Conservation (phyloP, 1,284 basidiomycete species). For the Ustilago curta region DNA sequence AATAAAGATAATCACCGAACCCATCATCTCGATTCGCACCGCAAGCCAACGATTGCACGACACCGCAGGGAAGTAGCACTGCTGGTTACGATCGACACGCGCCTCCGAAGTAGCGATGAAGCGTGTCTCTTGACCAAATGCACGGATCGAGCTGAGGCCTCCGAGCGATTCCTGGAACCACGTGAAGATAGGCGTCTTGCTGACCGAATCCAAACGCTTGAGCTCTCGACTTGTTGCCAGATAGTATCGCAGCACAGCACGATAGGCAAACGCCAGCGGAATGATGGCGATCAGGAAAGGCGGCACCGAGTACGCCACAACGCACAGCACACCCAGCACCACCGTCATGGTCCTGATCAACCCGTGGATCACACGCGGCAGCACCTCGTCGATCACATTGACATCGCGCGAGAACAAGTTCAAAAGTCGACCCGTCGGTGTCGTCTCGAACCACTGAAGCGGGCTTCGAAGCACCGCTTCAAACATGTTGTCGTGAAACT, state of each 20-base stretch:
- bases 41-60: slow-evolving; percentile 84
- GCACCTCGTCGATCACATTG: slow-evolving; percentile 81
- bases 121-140: slow-evolving; percentile 71
- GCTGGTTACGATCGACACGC: slow-evolving; percentile 84
- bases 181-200: slow-evolving; percentile 87
- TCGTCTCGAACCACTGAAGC: slow-evolving; percentile 68
- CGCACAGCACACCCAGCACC: slow-evolving; percentile 78
- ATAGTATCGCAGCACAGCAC: slow-evolving; percentile 75
- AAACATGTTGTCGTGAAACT: slow-evolving; percentile 67
- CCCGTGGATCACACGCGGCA: slow-evolving; percentile 65
- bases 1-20: slow-evolving; percentile 82
- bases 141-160: slow-evolving; percentile 87
- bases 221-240: slow-evolving; percentile 89
- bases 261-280: slow-evolving; percentile 63
- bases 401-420: slow-evolving; percentile 93
- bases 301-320: slow-evolving; percentile 78
- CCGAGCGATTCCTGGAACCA: slow-evolving; percentile 81
- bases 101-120: slow-evolving; percentile 84
- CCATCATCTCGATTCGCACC: slow-evolving; percentile 76
- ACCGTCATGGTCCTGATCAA: slow-evolving; percentile 61
- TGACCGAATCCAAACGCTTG: slow-evolving; percentile 89
- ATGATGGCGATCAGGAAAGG: slow-evolving; percentile 77
- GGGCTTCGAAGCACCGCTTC: slow-evolving; percentile 59
- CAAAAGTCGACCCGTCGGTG: slow-evolving; percentile 74
- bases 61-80: slow-evolving; percentile 77